Base-by-base conservation (phyloP, 2,329 filamentous ascomycete genomes). In the Pseudovirgaria hyperparasitica region DNA sequence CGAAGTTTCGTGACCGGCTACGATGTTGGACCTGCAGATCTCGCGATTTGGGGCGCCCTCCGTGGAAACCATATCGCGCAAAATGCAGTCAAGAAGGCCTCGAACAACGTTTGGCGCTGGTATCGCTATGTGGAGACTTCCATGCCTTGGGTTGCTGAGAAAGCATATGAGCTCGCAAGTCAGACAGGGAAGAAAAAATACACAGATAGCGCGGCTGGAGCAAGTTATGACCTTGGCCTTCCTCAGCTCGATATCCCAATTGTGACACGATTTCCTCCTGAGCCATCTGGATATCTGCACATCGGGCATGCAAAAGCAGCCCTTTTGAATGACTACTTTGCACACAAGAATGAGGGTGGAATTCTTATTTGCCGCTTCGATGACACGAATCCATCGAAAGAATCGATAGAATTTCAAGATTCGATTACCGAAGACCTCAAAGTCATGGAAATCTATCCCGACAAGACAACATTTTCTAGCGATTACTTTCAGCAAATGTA, bases 281-380 rank as follows among this genome's bases (percentile, higher is more conserved):
- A 94, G 73, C 87, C 87, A 37, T 93, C 84, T 65, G 85, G 85
- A 35, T 93, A 92, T 52, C 72, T 94, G 23, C 87, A 94, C 60
- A 92, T 94, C 37, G 87, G 87, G 28, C 87, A 96, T 61, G 84
- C 85, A 41, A 96, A 96, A 61, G 85, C 85, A 16, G 85, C 85
- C 5, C 67, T 92, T 29, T 72, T 96, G 31, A 93, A 90, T 61
- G 86, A 96, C 54, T 96, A 92, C 66, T 96, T 96, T 43, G 87
- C 85, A 23, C 85, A 94, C 55, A 78, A 85, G 52, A 81, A 84
- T 42, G 92, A 92, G 65, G 76, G 87, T 34, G 90, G 90, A 45
- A 92, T 79, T 45, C 67, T 98, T 43, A 75, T 92, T 33, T 71
- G 96, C 26, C 81, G 90, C 33, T 90, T 98, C 48, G 90, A 98